Evolutionary conservation across 345 rosid genomes (phyloP).

Genomic region (Acer campestre): DNA sequence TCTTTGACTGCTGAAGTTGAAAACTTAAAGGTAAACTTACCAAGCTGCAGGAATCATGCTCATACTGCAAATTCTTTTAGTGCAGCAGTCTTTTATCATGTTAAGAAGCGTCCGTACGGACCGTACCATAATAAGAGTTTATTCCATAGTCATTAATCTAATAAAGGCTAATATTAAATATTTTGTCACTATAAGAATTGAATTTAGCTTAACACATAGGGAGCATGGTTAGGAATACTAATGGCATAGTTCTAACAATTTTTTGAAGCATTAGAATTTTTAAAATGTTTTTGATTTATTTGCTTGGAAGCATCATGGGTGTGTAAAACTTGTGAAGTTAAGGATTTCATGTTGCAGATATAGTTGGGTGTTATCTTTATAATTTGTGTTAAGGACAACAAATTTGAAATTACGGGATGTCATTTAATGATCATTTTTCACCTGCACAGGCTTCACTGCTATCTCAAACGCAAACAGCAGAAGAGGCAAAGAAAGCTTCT

Average conservation of each 20-base stretch:
- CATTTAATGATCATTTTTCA: slow-evolving; percentile 25
- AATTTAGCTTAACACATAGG: background rate
- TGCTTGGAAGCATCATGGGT: background rate
- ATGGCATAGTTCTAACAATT: background rate
- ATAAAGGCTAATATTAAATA: background rate
- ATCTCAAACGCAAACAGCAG: slow-evolving; percentile 60
- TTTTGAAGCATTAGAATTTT: background rate
- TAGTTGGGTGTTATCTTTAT: background rate
- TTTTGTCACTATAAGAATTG: background rate
- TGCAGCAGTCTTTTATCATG: background rate
- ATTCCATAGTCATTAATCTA: background rate
- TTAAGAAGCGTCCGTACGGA: background rate
- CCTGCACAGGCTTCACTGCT: slow-evolving; percentile 50
- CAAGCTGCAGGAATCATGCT: background rate
- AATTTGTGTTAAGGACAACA: background rate
- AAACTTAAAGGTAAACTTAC: slow-evolving; percentile 63
- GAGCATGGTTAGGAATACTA: background rate
- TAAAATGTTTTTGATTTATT: background rate
- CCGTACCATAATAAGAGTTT: background rate
- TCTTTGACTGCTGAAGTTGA: slow-evolving; percentile 67
- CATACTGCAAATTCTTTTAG: background rate
- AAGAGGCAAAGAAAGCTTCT: slow-evolving; percentile 62
- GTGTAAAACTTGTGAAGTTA: background rate
- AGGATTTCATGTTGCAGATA: background rate
- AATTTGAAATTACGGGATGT: background rate